Conservation (phyloP, 148 eudicot species). For the Vaccinium corymbosum region DNA sequence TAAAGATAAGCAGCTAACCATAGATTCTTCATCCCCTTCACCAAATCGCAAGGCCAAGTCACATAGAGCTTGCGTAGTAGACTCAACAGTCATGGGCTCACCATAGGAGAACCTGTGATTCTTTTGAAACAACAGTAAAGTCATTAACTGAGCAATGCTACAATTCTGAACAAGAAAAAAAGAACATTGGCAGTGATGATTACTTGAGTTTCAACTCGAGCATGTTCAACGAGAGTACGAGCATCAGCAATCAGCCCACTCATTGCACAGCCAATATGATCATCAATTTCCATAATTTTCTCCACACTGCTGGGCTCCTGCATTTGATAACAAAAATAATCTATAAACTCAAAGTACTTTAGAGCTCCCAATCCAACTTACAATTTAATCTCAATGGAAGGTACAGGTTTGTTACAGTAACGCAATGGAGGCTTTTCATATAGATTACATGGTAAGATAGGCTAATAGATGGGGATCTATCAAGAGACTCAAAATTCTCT, state of each 20-base stretch:
- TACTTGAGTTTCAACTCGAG: constrained; percentile 98
- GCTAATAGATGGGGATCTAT: background rate
- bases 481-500: background rate
- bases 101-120: constrained; percentile 99
- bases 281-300: constrained; percentile 98
- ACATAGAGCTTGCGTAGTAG: constrained; percentile 96
- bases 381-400: background rate
- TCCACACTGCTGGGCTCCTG: constrained; percentile 99
- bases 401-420: background rate
- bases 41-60: constrained; percentile 94
- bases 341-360: background rate
- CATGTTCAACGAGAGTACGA: constrained; percentile 98
- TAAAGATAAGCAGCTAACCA: constrained; percentile 51
- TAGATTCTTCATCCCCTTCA: constrained; percentile 98
- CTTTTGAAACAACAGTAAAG: constrained; percentile 33
- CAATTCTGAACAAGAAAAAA: background rate
- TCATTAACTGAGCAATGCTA: background rate
- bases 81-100: constrained; percentile 99
- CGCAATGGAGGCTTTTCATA: background rate
- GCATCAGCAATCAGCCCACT: constrained; percentile 99
- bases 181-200: background rate
- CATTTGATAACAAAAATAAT: background rate
- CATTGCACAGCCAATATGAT: constrained; percentile 99
- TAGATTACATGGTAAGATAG: background rate
- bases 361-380: background rate